phyloP scores from a whole-genome alignment of 148 eudicot genomes.

The Rhododendron simsii region DNA sequence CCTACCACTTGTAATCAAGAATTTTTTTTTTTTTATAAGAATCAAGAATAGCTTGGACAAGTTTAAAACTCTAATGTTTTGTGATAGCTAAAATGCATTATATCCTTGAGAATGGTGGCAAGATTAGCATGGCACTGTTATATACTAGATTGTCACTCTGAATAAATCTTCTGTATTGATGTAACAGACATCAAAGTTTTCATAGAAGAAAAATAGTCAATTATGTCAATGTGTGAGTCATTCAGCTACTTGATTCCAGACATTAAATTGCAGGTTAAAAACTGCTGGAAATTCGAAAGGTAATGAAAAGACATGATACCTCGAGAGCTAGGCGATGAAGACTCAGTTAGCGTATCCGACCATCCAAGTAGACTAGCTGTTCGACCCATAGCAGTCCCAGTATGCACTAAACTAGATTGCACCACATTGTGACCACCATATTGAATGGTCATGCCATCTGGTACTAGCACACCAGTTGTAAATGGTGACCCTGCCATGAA shows the following conservation, averaged over 20 bases:
- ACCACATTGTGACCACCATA: slow-evolving; percentile 29
- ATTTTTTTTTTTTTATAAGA: neutral
- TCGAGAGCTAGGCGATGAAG: slow-evolving; percentile 42
- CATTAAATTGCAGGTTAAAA: neutral
- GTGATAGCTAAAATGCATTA: neutral
- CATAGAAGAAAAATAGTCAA: neutral
- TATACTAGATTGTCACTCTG: neutral
- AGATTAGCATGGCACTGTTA: neutral
- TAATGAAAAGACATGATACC: slow-evolving; percentile 27
- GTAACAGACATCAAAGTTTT: neutral
- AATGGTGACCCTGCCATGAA: slow-evolving; percentile 45
- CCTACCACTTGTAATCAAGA: neutral
- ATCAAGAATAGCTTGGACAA: neutral
- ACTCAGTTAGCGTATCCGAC: slow-evolving; percentile 49
- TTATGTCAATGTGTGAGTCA: neutral
- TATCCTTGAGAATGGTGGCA: neutral
- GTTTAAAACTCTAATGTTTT: neutral
- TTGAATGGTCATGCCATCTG: slow-evolving; percentile 40
- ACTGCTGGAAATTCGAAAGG: neutral
- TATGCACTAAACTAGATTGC: slow-evolving; percentile 27
- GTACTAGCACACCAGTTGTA: slow-evolving; percentile 47
- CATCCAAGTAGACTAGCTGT: slow-evolving; percentile 39
- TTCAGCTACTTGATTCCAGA: neutral
- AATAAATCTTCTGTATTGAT: neutral
- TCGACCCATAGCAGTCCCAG: slow-evolving; percentile 18